These are phyloP conservation scores for Gamsiella multidivaricata DNA, from an alignment of 192 early-diverging fungal genomes.

Conservation along the genomic window DNA sequence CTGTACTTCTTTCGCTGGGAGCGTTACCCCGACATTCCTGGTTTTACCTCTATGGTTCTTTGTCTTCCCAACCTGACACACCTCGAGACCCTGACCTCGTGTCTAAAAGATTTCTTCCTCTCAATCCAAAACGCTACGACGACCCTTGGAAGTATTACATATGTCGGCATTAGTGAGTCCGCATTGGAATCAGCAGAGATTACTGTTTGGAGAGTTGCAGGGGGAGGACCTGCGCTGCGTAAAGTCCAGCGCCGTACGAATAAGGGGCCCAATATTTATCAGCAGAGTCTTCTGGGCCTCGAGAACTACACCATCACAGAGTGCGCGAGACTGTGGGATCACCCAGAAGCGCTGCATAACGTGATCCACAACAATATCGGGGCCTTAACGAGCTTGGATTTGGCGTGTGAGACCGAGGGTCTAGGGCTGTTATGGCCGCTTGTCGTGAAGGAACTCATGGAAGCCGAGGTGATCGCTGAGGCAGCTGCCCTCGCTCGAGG, in stretches of 20 bases:
- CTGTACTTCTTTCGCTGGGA: constrained; percentile 11
- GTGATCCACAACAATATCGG: constrained; percentile 24
- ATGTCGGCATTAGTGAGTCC: background rate
- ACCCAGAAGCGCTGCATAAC: background rate
- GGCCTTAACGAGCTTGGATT: constrained; percentile 15
- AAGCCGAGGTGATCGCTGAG: background rate
- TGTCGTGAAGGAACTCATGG: background rate
- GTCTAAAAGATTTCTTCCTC: background rate
- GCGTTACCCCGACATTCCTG: background rate
- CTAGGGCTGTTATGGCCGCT: constrained; percentile 15
- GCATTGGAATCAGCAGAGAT: background rate
- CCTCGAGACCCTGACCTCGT: constrained; percentile 1
- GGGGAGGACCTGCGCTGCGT: background rate
- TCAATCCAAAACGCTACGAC: background rate
- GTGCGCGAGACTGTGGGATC: constrained; percentile 20
- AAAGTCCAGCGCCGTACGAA: constrained; percentile 12
- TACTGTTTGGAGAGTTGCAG: background rate
- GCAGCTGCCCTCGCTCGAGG: background rate
- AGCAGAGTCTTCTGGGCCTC: constrained; percentile 2
- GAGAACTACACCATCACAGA: constrained; percentile 5
- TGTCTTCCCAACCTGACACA: constrained; percentile 3
- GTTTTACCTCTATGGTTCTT: background rate
- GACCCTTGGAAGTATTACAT: background rate
- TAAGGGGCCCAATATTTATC: background rate
- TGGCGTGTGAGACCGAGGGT: constrained; percentile 11